Evolutionary conservation across 495 filamentous ascomycete genomes (phyloP).

Genomic region (Aspergillus biplanus): DNA sequence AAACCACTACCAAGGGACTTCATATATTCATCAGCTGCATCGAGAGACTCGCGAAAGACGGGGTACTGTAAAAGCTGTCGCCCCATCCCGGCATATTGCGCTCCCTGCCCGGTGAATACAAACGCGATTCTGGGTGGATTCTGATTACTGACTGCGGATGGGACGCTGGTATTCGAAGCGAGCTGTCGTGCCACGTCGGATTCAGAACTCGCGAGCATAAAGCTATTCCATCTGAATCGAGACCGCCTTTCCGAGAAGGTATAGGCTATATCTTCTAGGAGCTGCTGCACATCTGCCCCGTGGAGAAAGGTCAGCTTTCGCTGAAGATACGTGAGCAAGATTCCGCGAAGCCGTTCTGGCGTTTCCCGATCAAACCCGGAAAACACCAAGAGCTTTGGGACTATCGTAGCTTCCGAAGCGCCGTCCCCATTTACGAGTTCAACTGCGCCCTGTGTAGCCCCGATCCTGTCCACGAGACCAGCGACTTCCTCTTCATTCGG

Average conservation of each 20-base stretch:
- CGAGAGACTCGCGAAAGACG: not conserved
- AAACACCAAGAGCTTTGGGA: too few relatives aligned
- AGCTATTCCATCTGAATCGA: not conserved
- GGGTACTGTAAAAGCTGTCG: not conserved
- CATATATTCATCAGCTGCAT: not conserved
- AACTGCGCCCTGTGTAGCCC: not conserved
- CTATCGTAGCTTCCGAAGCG: not conserved
- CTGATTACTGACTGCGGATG: not conserved
- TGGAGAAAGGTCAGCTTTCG: not conserved
- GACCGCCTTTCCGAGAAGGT: not conserved
- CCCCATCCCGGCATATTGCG: constrained; percentile 7
- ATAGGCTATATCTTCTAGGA: not conserved
- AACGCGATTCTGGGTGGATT: constrained; percentile 1
- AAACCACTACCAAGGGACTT: not conserved
- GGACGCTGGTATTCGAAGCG: constrained; percentile 13
- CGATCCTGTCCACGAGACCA: not conserved
- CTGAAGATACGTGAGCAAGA: not conserved
- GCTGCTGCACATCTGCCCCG: too few relatives aligned
- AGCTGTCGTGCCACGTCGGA: not conserved
- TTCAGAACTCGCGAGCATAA: not conserved
- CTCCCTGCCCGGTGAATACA: constrained; percentile 10
- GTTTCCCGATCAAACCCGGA: too few relatives aligned
- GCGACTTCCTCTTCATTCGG: not conserved
- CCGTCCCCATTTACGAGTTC: not conserved
- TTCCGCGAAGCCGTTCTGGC: not conserved